Evolutionary conservation across 116 monocot genomes (phyloP), one percentile per base, ranked within the genome.

Genomic region (Iris pallida): DNA sequence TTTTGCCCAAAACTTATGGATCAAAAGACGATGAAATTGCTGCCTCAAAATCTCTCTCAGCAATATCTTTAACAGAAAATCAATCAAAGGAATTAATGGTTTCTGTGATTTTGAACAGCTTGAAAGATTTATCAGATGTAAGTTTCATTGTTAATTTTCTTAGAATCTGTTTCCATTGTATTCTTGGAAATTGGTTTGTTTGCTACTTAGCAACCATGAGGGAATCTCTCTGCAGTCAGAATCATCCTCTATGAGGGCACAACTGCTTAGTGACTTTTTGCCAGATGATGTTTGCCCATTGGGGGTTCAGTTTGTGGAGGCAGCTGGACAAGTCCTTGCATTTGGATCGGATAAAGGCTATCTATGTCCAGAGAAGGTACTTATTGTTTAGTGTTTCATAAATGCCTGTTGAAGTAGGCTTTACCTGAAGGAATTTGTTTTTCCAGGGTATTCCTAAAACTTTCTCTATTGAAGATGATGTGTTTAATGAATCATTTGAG

Each of bases 211-310:
- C 30, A 30, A 30, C 30, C 30, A 30, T 30, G 30, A 30, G 30
- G 30, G 30, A 30, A 30, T 30, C 0, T 30, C 30, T 30, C 3
- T 30, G 30, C 83, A 90, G 95, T 71, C 82, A 4, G 91, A 95
- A 59, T 60, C 72, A 57, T 73, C 76, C 20, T 51, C 68, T 9
- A 64, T 85, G 64, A 76, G 56, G 67, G 73, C 63, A 45, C 86
- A 95, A 55, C 73, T 95, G 40, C 71, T 84, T 7, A 73, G 57
- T 48, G 86, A 84, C 47, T 95, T 95, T 66, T 68, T 76, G 20
- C 81, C 88, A 15, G 95, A 95, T 61, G 86, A 95, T 69, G 63
- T 81, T 16, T 88, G 88, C 57, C 87, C 94, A 4, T 53, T 89
- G 52, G 90, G 88, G n/a, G 71, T 75, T 82, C 91, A 86, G 61